Conservation (phyloP, 1,139 yeast genomes). For the Yamadazyma mexicana region DNA sequence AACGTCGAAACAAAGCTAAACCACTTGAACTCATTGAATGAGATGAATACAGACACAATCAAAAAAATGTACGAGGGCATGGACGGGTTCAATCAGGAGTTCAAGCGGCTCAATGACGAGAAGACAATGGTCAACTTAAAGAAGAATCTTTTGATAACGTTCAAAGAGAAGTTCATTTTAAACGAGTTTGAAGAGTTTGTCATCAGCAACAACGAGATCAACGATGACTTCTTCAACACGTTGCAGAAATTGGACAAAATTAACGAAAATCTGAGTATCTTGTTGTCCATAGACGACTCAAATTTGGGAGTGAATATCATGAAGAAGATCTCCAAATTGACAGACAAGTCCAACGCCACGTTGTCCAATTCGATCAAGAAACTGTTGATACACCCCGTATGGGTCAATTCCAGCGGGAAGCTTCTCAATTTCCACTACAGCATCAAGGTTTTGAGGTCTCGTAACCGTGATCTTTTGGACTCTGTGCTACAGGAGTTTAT, state of each 20-base stretch:
- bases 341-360: constrained; percentile 53
- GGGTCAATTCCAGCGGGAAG: constrained; percentile 29
- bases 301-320: constrained; percentile 70
- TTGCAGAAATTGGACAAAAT: constrained; percentile 64
- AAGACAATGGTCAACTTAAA: constrained; percentile 49
- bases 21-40: constrained; percentile 36
- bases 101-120: constrained; percentile 40
- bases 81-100: constrained; percentile 29
- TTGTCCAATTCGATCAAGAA: constrained; percentile 38
- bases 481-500: constrained; percentile 49
- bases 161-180: constrained; percentile 66
- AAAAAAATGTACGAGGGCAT: constrained; percentile 20
- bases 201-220: constrained; percentile 38
- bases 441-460: constrained; percentile 28
- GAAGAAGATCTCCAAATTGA: constrained; percentile 54
- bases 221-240: constrained; percentile 61
- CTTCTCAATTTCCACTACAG: constrained; percentile 34
- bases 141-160: constrained; percentile 54
- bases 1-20: constrained; percentile 40
- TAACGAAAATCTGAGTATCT: constrained; percentile 65
- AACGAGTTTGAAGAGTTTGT: constrained; percentile 70
- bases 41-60: constrained; percentile 38
- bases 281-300: constrained; percentile 70
- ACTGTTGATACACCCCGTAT: constrained; percentile 36
- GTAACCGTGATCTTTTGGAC: constrained; percentile 50